Evolutionary conservation across 139 green algal genomes (phyloP).

Genomic region (Chlamydomonas eustigma): DNA sequence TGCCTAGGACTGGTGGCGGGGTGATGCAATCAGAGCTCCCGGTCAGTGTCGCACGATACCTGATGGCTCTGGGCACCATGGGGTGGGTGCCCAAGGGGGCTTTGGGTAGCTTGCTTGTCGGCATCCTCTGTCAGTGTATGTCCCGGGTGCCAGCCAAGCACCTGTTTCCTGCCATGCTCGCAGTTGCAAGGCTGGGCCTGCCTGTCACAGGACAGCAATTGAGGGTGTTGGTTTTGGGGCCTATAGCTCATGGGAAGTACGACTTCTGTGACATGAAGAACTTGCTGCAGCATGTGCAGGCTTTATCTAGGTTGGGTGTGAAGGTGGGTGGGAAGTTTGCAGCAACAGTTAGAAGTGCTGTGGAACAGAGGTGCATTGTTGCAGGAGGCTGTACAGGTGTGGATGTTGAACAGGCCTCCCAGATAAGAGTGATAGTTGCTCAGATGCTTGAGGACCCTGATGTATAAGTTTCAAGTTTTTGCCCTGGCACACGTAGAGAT

Average conservation of each 20-base stretch:
- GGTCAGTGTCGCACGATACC: neutral
- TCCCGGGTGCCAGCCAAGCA: slow-evolving; percentile 1
- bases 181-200: neutral
- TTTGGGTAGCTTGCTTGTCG: neutral
- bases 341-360: too few species aligned
- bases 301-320: neutral
- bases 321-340: too few species aligned
- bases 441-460: too few species aligned
- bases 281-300: neutral
- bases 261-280: neutral
- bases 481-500: too few species aligned
- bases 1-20: too few species aligned
- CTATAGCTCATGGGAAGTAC: neutral
- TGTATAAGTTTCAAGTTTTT: too few species aligned
- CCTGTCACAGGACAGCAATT: neutral
- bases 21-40: too few species aligned
- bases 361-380: too few species aligned
- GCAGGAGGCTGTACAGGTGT: too few species aligned
- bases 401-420: too few species aligned
- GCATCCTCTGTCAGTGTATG: neutral
- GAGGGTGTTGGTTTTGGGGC: neutral
- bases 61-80: neutral
- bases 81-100: neutral
- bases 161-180: neutral
- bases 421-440: too few species aligned